phyloP scores from a whole-genome alignment of 129 eudicot genomes.

The Pseudognaphalium luteoalbum region DNA sequence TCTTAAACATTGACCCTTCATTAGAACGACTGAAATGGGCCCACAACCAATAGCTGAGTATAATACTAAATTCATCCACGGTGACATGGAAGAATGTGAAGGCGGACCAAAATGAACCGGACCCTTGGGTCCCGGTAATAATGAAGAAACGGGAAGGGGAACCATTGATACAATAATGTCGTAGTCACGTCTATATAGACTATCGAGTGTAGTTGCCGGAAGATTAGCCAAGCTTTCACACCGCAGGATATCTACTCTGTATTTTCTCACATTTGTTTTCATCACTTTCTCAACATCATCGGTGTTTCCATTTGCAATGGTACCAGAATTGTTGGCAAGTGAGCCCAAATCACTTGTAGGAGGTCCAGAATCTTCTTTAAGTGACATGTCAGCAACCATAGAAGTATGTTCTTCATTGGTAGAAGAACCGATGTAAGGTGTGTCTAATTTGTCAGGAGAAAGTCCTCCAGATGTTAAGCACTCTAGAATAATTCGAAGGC shows the following conservation, averaged over 20 bases:
- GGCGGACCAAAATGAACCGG: slow-evolving; percentile 98
- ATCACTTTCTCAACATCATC: slow-evolving; percentile 43
- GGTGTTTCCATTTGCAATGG: slow-evolving; percentile 29
- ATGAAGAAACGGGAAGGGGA: slow-evolving; percentile 90
- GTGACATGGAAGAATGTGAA: slow-evolving; percentile 90
- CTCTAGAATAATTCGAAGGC: slow-evolving; percentile 81
- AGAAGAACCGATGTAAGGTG: slow-evolving; percentile 29
- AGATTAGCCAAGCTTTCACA: slow-evolving; percentile 95
- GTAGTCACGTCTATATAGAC: slow-evolving; percentile 82
- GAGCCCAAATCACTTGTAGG: slow-evolving; percentile 23
- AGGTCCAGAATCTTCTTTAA: slow-evolving; percentile 33
- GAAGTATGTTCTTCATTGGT: slow-evolving; percentile 43
- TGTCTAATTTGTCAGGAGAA: slow-evolving; percentile 44
- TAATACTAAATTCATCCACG: slow-evolving; percentile 92
- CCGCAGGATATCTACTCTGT: slow-evolving; percentile 84
- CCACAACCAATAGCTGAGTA: slow-evolving; percentile 73
- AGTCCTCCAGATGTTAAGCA: slow-evolving; percentile 90
- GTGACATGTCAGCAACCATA: slow-evolving; percentile 33
- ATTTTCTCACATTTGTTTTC: slow-evolving; percentile 49
- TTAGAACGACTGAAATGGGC: slow-evolving; percentile 86
- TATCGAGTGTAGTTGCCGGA: slow-evolving; percentile 77
- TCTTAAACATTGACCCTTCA: slow-evolving; percentile 96
- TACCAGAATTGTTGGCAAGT: slow-evolving; percentile 29
- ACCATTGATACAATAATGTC: slow-evolving; percentile 95
- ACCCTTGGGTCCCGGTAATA: slow-evolving; percentile 88